Evolutionary conservation across 805 yeast species (phyloP), one percentile per base, ranked within the genome.

Genomic region (Myxozyma sirexii): DNA sequence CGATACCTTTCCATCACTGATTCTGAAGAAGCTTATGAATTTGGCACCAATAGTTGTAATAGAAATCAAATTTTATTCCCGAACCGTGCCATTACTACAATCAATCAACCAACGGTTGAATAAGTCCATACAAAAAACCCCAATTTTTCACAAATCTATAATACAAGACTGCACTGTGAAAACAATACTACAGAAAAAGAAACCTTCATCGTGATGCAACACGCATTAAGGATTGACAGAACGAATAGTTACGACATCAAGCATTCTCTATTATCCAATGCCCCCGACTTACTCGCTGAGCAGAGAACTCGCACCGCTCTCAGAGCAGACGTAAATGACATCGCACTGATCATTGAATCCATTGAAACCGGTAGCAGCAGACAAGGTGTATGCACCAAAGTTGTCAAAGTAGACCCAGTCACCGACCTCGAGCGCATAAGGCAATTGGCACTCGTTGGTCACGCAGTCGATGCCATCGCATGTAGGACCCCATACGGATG

Each of bases 401-500:
- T 85, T 79, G 33, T 85, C 79, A 76, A 93, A 92, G 74, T 85
- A 90, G 58, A 93, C 72, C 98, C 98, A 93, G 73, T 93, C 98
- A 7, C 97, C 98, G 44, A 88, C 86, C 21, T 79, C 77, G 45
- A 90, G 84, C 41, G 84, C 83, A 56, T 81, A 78, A 19, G 85
- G 78, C 69, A 93, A 77, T 37, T 67, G 68, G 60, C 83, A 77
- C 38, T 76, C 78, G 48, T 77, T 72, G 19, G 87, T 73, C 59
- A 93, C 83, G 73, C 96, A 87, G 74, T 93, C 99, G 64, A 93
- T 79, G 2, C 97, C 97, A 75, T 93, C 99, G 76, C 99, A 93
- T 19, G 98, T 93, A 46, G 98, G 99, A 4, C 99, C 99, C 99
- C 99, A 93, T 61, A 94, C 80, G 2, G 96, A 88, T 54, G 69